Percentiles rank a stretch among this genome's conserved stretches.
Conservation (phyloP, 768 basidiomycete genomes). For the Rickenella mellea region DNA sequence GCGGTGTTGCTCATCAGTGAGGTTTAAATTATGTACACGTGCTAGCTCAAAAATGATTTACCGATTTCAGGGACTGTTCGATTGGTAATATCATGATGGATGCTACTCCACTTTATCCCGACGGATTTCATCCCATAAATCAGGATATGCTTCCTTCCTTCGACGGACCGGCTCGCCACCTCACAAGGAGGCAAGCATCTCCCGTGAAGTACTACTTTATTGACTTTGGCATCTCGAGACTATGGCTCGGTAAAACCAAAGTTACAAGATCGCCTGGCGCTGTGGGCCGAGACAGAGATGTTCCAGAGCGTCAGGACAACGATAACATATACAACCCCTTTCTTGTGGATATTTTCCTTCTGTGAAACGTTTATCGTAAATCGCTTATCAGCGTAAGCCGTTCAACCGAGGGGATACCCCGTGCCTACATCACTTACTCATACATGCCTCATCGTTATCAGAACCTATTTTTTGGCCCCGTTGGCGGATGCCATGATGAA, state of each 20-base stretch:
- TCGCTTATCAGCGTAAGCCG: constrained; percentile 10
- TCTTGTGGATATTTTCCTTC: constrained; percentile 16
- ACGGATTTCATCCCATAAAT: constrained; percentile 10
- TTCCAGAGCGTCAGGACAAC: constrained; percentile 11
- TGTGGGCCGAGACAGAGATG: constrained; percentile 20
- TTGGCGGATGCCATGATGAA: background rate
- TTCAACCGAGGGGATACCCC: background rate
- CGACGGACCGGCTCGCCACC: background rate
- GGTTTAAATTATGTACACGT: background rate
- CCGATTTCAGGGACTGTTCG: constrained; percentile 5
- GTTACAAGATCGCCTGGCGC: constrained; percentile 25
- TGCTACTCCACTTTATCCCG: constrained; percentile 12
- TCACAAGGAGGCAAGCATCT: background rate
- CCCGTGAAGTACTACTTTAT: constrained; percentile 28
- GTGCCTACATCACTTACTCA: background rate
- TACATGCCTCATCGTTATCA: background rate
- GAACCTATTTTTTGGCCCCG: background rate
- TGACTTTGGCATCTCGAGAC: constrained; percentile 22
- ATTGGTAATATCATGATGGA: constrained; percentile 27
- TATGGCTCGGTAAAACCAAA: constrained; percentile 20
- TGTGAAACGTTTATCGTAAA: constrained; percentile 15
- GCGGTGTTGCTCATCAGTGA: constrained; percentile 6
- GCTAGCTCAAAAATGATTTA: background rate
- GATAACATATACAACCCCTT: constrained; percentile 14
- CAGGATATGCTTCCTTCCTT: background rate